Evolutionary conservation across 768 basidiomycete species (phyloP).

Genomic region (Mycena belliarum): DNA sequence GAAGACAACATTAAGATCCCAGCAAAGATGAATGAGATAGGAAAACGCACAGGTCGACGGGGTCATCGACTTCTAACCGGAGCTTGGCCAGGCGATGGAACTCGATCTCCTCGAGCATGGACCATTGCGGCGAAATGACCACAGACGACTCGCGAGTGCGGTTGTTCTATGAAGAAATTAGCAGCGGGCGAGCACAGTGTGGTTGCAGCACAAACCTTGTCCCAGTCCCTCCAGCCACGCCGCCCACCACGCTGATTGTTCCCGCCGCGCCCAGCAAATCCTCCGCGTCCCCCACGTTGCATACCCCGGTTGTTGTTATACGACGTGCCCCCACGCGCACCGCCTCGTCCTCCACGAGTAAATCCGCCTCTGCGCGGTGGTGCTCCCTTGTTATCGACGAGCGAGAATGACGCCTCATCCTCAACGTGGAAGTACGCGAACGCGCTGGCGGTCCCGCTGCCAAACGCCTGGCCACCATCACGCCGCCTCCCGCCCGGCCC

Average conservation of each 20-base stretch:
- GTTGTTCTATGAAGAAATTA: conserved; percentile 52
- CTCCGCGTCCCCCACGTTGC: conserved; percentile 48
- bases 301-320: conserved; percentile 45
- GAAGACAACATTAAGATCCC: conserved; percentile 10
- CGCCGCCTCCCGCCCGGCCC: conserved; percentile 60
- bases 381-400: conserved; percentile 87
- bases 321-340: conserved; percentile 45
- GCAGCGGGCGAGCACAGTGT: neutral
- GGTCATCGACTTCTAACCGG: conserved; percentile 90
- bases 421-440: conserved; percentile 98
- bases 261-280: conserved; percentile 43
- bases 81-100: conserved; percentile 91
- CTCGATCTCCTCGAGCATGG: conserved; percentile 96
- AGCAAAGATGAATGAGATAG: neutral
- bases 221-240: conserved; percentile 91
- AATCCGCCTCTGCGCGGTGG: conserved; percentile 73
- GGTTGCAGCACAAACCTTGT: conserved; percentile 60
- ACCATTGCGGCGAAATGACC: conserved; percentile 89
- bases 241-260: conserved; percentile 59
- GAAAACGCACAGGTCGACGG: conserved; percentile 77
- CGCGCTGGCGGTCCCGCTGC: conserved; percentile 85
- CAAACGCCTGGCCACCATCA: conserved; percentile 83
- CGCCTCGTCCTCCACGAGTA: conserved; percentile 55
- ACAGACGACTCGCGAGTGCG: conserved; percentile 92
- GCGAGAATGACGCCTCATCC: conserved; percentile 94